These are phyloP conservation scores for Harrya chromipes DNA, from an alignment of 768 basidiomycete species.

Conservation along the genomic window DNA sequence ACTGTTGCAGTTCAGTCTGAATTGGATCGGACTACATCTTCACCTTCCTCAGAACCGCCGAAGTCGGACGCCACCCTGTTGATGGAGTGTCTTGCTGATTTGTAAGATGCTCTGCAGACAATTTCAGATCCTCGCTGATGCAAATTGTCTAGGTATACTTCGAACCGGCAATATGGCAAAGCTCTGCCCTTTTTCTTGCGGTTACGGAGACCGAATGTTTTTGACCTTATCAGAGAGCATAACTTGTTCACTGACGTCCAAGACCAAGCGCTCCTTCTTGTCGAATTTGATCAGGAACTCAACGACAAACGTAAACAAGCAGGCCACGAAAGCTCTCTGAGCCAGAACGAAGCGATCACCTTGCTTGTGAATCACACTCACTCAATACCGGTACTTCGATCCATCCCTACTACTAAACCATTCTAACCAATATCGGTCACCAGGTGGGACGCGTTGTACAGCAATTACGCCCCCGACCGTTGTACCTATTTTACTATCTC, in stretches of 20 bases:
- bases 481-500: slow-evolving; percentile 90
- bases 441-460: slow-evolving; percentile 87
- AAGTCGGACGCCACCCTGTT: slow-evolving; percentile 55
- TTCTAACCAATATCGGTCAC: not conserved
- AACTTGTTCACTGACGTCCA: slow-evolving; percentile 94
- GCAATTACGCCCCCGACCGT: slow-evolving; percentile 71
- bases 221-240: slow-evolving; percentile 89
- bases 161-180: slow-evolving; percentile 90
- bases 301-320: slow-evolving; percentile 53
- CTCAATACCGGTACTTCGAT: slow-evolving; percentile 79
- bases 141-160: slow-evolving; percentile 57
- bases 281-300: slow-evolving; percentile 93
- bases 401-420: not conserved
- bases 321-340: slow-evolving; percentile 37
- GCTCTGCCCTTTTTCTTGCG: slow-evolving; percentile 89
- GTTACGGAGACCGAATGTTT: slow-evolving; percentile 83
- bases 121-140: not conserved
- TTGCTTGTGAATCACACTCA: slow-evolving; percentile 92
- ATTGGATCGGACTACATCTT: slow-evolving; percentile 59
- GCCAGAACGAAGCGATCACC: slow-evolving; percentile 74
- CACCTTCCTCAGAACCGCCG: slow-evolving; percentile 40
- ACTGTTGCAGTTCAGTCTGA: slow-evolving; percentile 87
- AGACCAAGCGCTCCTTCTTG: slow-evolving; percentile 87
- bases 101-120: slow-evolving; percentile 45
- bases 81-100: slow-evolving; percentile 93